phyloP scores from a whole-genome alignment of 768 basidiomycete genomes.

The Boletellus ananiceps region DNA sequence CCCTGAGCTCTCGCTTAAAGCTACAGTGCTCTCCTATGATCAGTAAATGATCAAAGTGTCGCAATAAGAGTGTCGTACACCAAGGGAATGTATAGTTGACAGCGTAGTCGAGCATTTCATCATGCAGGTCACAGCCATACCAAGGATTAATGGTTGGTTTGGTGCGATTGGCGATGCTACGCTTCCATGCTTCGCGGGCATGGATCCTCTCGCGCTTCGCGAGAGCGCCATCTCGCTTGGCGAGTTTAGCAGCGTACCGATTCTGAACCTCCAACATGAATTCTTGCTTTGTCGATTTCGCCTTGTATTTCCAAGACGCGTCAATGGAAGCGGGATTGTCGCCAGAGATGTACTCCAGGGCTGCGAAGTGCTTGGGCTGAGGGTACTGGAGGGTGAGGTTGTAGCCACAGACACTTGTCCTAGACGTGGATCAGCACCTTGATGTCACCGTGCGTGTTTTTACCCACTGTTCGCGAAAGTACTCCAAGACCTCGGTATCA shows the following conservation, averaged over 20 bases:
- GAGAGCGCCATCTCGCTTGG: slow-evolving; percentile 19
- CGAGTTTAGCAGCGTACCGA: slow-evolving; percentile 20
- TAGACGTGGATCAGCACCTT: slow-evolving; percentile 22
- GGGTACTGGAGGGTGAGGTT: slow-evolving; percentile 69
- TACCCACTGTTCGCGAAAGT: slow-evolving; percentile 65
- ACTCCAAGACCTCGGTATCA: slow-evolving; percentile 58
- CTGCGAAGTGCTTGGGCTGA: slow-evolving; percentile 49
- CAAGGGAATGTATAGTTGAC: slow-evolving; percentile 67
- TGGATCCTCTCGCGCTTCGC: slow-evolving; percentile 25
- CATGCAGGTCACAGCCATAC: slow-evolving; percentile 63
- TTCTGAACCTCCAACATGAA: slow-evolving; percentile 21
- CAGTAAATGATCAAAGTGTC: slow-evolving; percentile 4
- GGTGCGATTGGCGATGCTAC: slow-evolving; percentile 43
- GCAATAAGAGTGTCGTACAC: slow-evolving; percentile 31
- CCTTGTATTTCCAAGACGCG: slow-evolving; percentile 14
- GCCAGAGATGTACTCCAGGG: slow-evolving; percentile 19
- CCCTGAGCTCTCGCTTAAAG: slow-evolving; percentile 21
- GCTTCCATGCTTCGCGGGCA: slow-evolving; percentile 35
- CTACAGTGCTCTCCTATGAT: slow-evolving; percentile 2
- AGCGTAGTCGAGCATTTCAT: slow-evolving; percentile 68
- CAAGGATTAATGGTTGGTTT: slow-evolving; percentile 57
- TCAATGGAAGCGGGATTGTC: not conserved
- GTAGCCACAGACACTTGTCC: slow-evolving; percentile 58
- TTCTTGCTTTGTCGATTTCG: slow-evolving; percentile 13
- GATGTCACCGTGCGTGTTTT: not conserved